Evolutionary conservation across 2,329 filamentous ascomycete species (phyloP).

Genomic region (Talaromyces sp.): DNA sequence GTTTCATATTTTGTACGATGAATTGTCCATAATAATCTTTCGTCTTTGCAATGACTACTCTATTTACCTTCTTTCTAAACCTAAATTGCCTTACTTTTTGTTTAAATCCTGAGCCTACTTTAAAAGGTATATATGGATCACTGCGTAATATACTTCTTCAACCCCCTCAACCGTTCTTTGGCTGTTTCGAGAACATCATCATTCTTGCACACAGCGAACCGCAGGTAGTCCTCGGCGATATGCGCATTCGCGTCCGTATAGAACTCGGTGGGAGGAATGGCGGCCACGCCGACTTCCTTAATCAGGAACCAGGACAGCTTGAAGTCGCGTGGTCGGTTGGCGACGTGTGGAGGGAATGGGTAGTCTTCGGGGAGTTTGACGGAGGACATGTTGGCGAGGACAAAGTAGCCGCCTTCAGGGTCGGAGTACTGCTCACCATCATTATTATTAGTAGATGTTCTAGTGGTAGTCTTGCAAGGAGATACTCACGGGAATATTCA

Average conservation of each 20-base stretch:
- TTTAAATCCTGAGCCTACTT: background rate
- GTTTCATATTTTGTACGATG: background rate
- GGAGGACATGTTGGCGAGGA: constrained; percentile 87
- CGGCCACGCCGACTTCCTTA: constrained; percentile 89
- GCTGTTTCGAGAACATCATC: constrained; percentile 77
- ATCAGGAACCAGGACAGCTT: constrained; percentile 96
- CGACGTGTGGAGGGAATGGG: constrained; percentile 83
- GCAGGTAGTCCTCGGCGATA: constrained; percentile 85
- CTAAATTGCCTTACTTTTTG: too few species aligned
- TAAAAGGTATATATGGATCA: constrained; percentile 11
- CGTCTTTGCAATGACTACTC: background rate
- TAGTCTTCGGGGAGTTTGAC: constrained; percentile 80
- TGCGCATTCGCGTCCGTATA: constrained; percentile 80
- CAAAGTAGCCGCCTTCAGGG: constrained; percentile 95
- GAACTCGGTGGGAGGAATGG: constrained; percentile 95
- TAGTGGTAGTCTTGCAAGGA: background rate
- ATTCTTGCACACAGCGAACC: constrained; percentile 95
- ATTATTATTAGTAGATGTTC: constrained; percentile 5
- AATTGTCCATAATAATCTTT: background rate
- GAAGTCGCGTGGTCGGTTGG: constrained; percentile 81
- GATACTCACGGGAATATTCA: constrained; percentile 56
- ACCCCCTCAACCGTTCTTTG: constrained; percentile 66
- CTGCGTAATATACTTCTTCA: constrained; percentile 64
- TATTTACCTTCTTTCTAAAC: background rate
- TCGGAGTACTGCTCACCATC: constrained; percentile 61